phyloP scores from a whole-genome alignment of 2,329 filamentous ascomycete species.

The Apiospora malaysiana region DNA sequence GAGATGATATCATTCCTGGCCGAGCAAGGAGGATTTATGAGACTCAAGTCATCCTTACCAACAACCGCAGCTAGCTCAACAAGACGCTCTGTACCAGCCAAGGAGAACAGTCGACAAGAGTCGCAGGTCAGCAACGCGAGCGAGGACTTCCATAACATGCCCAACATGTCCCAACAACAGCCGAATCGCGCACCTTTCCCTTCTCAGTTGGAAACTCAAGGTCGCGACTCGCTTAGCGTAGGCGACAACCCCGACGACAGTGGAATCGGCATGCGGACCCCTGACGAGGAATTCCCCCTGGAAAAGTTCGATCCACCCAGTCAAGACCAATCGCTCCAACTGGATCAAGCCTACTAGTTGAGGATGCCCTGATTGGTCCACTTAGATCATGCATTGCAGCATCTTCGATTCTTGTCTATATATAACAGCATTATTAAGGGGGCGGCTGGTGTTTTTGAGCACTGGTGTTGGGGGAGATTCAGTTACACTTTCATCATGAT shows the following conservation, averaged over 20 bases:
- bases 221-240: slow-evolving; percentile 51
- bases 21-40: slow-evolving; percentile 88
- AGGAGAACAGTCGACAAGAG: slow-evolving; percentile 43
- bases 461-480: slow-evolving; percentile 9
- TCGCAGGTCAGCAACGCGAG: slow-evolving; percentile 52
- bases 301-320: slow-evolving; percentile 18
- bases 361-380: background rate
- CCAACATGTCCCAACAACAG: slow-evolving; percentile 51
- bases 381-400: slow-evolving; percentile 6
- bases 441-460: slow-evolving; percentile 11
- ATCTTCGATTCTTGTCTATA: slow-evolving; percentile 21
- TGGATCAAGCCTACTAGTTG: background rate
- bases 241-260: slow-evolving; percentile 69
- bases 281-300: slow-evolving; percentile 62
- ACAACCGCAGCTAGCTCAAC: slow-evolving; percentile 32
- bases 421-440: slow-evolving; percentile 2
- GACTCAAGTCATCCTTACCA: slow-evolving; percentile 51
- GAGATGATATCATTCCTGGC: slow-evolving; percentile 93
- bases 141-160: slow-evolving; percentile 51
- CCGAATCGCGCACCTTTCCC: slow-evolving; percentile 57
- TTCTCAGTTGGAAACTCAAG: slow-evolving; percentile 47
- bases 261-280: slow-evolving; percentile 73
- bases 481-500: slow-evolving; percentile 6
- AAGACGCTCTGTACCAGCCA: slow-evolving; percentile 43
- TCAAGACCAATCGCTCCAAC: slow-evolving; percentile 15